Evolutionary conservation across 352 stramenopile genomes (phyloP).

Genomic region (Stramenopiles sp.): DNA sequence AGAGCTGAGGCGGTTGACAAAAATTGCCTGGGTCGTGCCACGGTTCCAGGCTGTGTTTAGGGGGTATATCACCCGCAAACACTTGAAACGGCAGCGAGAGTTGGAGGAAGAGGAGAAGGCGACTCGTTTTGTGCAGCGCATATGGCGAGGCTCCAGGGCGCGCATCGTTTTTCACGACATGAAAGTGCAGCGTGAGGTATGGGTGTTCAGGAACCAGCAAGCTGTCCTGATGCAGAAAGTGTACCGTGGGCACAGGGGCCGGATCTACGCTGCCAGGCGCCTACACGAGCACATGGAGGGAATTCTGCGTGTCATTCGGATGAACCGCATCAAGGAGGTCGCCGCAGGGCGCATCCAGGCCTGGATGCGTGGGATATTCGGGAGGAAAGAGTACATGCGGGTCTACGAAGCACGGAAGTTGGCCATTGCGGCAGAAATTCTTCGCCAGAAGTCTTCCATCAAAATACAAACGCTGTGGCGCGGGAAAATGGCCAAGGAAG

Average conservation of each 20-base stretch:
- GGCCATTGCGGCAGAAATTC: background rate
- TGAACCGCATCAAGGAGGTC: constrained; percentile 12
- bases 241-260: constrained; percentile 41
- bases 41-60: constrained; percentile 10
- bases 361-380: constrained; percentile 22
- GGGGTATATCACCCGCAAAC: constrained; percentile 31
- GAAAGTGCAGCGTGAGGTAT: constrained; percentile 31
- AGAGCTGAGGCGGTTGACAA: constrained; percentile 22
- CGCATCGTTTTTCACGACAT: constrained; percentile 33
- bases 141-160: constrained; percentile 39
- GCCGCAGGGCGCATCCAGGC: constrained; percentile 25
- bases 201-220: constrained; percentile 29
- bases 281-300: constrained; percentile 32
- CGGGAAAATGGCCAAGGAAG: constrained; percentile 19
- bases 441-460: constrained; percentile 15
- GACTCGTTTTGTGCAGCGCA: constrained; percentile 38
- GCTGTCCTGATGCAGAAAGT: constrained; percentile 45
- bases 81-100: constrained; percentile 30
- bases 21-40: constrained; percentile 40
- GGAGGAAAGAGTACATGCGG: background rate
- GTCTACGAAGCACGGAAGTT: background rate
- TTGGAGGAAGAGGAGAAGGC: constrained; percentile 33
- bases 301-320: background rate
- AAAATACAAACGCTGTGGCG: constrained; percentile 27
- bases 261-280: constrained; percentile 28